A percentile compares a stretch with the other conserved stretches of the same genome.
Conservation (phyloP, 2,329 filamentous ascomycete species). For the Fusarium sororula region DNA sequence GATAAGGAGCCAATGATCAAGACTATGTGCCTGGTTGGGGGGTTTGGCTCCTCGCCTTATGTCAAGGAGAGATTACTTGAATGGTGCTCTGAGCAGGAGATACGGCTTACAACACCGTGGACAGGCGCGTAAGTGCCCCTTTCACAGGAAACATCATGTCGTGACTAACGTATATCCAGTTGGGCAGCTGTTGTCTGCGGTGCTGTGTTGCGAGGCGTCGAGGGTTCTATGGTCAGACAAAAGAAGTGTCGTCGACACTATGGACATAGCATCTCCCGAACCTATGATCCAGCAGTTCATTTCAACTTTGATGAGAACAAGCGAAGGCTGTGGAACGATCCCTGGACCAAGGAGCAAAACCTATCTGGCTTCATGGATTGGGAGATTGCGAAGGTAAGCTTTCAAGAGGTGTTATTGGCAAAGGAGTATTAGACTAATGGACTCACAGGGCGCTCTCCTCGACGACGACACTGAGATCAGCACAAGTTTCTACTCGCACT, state of each 20-base stretch:
- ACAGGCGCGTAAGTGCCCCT: not conserved
- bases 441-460: not conserved
- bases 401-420: accelerated
- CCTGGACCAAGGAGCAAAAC: not conserved
- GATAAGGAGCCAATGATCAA: not conserved
- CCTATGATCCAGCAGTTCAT: not conserved
- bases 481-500: not conserved
- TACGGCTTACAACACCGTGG: not conserved
- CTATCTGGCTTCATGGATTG: not conserved
- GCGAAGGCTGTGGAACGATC: not conserved
- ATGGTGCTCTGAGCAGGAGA: not conserved
- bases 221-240: not conserved
- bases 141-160: too few relatives aligned
- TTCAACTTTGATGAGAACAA: not conserved
- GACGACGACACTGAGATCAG: not conserved
- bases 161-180: not conserved
- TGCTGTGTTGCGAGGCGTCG: not conserved
- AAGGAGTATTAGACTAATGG: accelerated
- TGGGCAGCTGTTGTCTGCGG: not conserved
- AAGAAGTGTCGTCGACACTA: not conserved
- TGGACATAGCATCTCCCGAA: not conserved
- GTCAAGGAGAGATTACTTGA: not conserved
- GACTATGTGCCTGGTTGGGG: not conserved
- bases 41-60: not conserved
- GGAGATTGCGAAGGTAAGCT: not conserved